Conservation (phyloP, 257 asterid species). For the Scutellaria minor region DNA sequence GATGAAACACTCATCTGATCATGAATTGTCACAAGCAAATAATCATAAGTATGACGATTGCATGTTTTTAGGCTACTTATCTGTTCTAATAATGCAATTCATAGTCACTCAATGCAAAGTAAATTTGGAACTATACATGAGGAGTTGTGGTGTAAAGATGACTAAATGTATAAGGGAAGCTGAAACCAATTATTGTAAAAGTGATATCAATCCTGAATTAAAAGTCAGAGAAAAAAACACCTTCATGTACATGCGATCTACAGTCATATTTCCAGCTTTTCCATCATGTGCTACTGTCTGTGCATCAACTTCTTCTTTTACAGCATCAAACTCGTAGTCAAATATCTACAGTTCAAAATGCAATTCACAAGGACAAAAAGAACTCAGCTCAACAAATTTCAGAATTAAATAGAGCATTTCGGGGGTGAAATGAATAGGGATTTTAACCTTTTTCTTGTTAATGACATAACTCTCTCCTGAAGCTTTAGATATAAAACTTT, state of each 20-base stretch:
- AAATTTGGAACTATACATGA: no score
- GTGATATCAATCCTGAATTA: slow-evolving; percentile 1
- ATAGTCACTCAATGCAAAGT: no score
- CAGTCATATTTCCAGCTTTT: slow-evolving; percentile 39
- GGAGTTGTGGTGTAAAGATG: no score
- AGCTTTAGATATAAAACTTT: slow-evolving; percentile 58
- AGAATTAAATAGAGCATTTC: slow-evolving; percentile 1
- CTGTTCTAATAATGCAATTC: no score
- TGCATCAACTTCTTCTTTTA: slow-evolving; percentile 72
- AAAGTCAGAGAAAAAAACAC: slow-evolving; percentile 41
- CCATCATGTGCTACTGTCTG: slow-evolving; percentile 37
- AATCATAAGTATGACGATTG: not conserved
- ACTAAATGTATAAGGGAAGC: no score
- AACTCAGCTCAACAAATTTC: slow-evolving; percentile 22
- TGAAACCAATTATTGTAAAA: not conserved
- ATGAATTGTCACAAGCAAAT: no score
- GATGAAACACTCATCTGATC: not conserved
- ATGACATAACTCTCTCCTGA: slow-evolving; percentile 61
- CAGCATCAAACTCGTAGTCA: slow-evolving; percentile 76
- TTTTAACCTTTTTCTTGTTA: slow-evolving; percentile 62
- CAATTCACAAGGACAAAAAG: slow-evolving; percentile 33
- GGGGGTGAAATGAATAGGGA: slow-evolving; percentile 15
- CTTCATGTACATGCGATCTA: slow-evolving; percentile 82
- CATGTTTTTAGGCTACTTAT: not conserved
- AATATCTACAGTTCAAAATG: slow-evolving; percentile 43